Evolutionary conservation across 2,329 filamentous ascomycete species (phyloP).

Genomic region (Cladosporium oxysporum): DNA sequence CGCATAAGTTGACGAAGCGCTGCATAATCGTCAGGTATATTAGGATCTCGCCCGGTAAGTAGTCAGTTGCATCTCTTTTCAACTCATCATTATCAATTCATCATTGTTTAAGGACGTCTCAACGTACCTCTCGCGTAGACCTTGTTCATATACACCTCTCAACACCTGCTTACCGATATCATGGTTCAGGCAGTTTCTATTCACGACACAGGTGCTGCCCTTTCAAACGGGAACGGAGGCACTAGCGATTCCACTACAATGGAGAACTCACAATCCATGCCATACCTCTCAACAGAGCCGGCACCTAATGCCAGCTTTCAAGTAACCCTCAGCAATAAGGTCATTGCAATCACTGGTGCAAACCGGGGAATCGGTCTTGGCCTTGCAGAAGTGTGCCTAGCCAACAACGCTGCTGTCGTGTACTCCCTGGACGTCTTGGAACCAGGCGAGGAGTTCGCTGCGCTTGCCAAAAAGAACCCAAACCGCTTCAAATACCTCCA

Average conservation of each 20-base stretch:
- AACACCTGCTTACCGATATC: constrained; percentile 13
- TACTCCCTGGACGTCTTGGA: constrained; percentile 36
- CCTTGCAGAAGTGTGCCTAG: constrained; percentile 37
- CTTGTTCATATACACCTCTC: not conserved
- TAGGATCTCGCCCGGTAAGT: not conserved
- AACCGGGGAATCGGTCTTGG: constrained; percentile 76
- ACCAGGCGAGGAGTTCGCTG: constrained; percentile 33
- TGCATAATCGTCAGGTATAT: not conserved
- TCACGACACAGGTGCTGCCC: constrained; percentile 25
- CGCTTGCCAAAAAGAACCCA: constrained; percentile 31
- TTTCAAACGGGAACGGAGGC: constrained; percentile 26
- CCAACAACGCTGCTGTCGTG: constrained; percentile 32
- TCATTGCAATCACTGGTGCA: constrained; percentile 82
- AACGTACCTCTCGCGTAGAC: not conserved
- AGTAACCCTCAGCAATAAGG: constrained; percentile 64
- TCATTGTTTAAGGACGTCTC: not conserved
- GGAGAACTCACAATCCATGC: constrained; percentile 27
- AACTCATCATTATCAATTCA: not conserved
- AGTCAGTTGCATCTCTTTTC: not conserved
- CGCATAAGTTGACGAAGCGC: not conserved
- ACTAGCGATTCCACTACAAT: not conserved
- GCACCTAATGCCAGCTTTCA: constrained; percentile 41
- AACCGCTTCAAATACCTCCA: constrained; percentile 34
- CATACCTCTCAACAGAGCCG: constrained; percentile 45
- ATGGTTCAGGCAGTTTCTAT: constrained; percentile 31